Evolutionary conservation across 2,329 filamentous ascomycete species (phyloP).

Genomic region (Fusarium sp.): DNA sequence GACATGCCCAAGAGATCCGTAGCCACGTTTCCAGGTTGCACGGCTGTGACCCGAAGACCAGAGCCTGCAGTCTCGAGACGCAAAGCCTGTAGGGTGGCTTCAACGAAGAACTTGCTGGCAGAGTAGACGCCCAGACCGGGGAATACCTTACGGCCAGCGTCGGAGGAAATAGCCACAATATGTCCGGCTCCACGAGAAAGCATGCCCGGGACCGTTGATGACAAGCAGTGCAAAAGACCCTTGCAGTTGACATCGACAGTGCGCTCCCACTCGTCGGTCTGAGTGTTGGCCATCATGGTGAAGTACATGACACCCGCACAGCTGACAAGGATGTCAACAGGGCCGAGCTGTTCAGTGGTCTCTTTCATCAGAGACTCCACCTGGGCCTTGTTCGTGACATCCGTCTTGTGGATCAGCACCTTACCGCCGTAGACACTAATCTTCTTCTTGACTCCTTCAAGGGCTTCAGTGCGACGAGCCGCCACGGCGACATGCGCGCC

Average conservation of each 20-base stretch:
- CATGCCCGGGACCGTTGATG: conserved; percentile 80
- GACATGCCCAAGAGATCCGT: conserved; percentile 83
- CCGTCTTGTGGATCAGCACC: conserved; percentile 78
- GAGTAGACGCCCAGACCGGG: conserved; percentile 87
- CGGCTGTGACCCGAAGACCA: conserved; percentile 79
- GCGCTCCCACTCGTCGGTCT: conserved; percentile 83
- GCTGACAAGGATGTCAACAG: conserved; percentile 83
- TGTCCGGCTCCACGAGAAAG: conserved; percentile 78
- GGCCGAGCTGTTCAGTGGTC: conserved; percentile 74
- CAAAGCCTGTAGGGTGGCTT: conserved; percentile 82
- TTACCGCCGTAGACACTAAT: conserved; percentile 72
- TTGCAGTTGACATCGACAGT: conserved; percentile 92
- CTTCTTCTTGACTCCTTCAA: conserved; percentile 76
- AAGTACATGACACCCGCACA: conserved; percentile 92
- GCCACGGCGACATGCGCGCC: conserved; percentile 81
- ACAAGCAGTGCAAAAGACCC: conserved; percentile 81
- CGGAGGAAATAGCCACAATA: conserved; percentile 86
- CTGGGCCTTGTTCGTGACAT: conserved; percentile 77
- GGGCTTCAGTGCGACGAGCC: conserved; percentile 77
- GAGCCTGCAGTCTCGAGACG: conserved; percentile 82
- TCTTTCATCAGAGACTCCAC: conserved; percentile 76
- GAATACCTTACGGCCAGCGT: conserved; percentile 86
- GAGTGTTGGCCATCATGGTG: conserved; percentile 86
- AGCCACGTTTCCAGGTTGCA: conserved; percentile 84
- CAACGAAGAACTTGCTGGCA: conserved; percentile 88